Evolutionary conservation across 2,329 filamentous ascomycete genomes (phyloP).

Genomic region (Cadophora malorum): DNA sequence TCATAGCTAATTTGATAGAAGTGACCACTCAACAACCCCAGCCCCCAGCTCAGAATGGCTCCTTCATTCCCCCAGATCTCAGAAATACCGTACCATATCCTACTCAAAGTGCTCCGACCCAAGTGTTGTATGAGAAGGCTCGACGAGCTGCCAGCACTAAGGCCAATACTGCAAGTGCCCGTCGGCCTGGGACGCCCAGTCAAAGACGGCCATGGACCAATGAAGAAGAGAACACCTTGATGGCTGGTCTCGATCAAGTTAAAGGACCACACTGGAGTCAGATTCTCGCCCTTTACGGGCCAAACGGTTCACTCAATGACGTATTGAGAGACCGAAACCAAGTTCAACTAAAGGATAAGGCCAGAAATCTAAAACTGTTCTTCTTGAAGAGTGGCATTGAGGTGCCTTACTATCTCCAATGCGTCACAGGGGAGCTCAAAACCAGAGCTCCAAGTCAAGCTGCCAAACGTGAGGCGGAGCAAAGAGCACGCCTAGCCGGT

Average conservation of each 20-base stretch:
- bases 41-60: neutral
- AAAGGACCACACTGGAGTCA: conserved; percentile 94
- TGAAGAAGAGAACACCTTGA: conserved; percentile 88
- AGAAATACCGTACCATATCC: conserved; percentile 17
- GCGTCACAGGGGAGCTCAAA: conserved; percentile 88
- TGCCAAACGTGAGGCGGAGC: conserved; percentile 71
- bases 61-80: neutral
- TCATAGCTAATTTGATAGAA: neutral
- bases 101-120: conserved; percentile 53
- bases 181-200: conserved; percentile 58
- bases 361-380: conserved; percentile 86
- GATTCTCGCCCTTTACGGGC: conserved; percentile 83
- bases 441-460: conserved; percentile 79
- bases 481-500: conserved; percentile 63
- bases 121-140: conserved; percentile 63
- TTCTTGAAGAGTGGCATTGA: conserved; percentile 92
- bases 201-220: conserved; percentile 82
- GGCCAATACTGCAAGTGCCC: conserved; percentile 55
- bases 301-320: conserved; percentile 79
- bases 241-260: conserved; percentile 86
- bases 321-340: conserved; percentile 88
- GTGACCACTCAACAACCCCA: neutral
- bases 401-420: conserved; percentile 85
- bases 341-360: conserved; percentile 92
- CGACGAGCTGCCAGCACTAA: conserved; percentile 61